A percentile compares a stretch with the other conserved stretches of the same genome.
These are phyloP conservation scores for Neotropicomus parvogracilis DNA, from an alignment of 1,284 basidiomycete genomes.

Conservation along the genomic window DNA sequence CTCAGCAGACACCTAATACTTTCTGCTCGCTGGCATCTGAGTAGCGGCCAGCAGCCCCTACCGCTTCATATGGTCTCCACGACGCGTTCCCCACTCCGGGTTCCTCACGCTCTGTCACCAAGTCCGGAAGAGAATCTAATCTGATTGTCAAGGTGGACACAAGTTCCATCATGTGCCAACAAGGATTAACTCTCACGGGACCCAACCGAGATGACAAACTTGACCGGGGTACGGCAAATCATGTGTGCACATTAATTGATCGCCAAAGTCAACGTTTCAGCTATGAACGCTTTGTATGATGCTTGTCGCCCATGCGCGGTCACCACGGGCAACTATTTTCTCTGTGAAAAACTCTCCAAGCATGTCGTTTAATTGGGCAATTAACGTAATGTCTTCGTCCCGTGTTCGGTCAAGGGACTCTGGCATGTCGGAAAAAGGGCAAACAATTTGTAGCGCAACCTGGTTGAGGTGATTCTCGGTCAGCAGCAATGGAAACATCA, in stretches of 20 bases:
- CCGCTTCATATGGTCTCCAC: neutral
- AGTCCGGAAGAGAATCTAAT: too few relatives aligned
- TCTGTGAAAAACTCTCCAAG: constrained; percentile 63
- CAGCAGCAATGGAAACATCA: neutral
- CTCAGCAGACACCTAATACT: constrained; percentile 23
- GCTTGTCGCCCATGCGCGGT: constrained; percentile 58
- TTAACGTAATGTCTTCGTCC: constrained; percentile 45
- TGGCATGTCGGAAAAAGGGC: constrained; percentile 52
- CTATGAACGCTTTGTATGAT: constrained; percentile 41
- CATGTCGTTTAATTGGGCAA: constrained; percentile 47
- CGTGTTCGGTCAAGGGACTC: constrained; percentile 49
- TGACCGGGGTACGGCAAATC: neutral
- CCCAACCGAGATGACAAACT: too few relatives aligned
- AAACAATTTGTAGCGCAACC: constrained; percentile 59
- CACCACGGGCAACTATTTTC: constrained; percentile 42
- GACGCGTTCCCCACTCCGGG: too few relatives aligned
- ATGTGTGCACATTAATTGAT: neutral
- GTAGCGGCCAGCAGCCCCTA: neutral
- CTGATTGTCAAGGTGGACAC: too few relatives aligned
- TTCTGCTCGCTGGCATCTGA: constrained; percentile 22
- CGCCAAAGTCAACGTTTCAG: constrained; percentile 6
- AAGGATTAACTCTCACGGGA: too few relatives aligned
- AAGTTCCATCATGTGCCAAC: too few relatives aligned
- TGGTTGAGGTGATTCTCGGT: constrained; percentile 20
- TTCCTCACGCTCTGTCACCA: too few relatives aligned